Evolutionary conservation across 164 flowering plant genomes (phyloP).

Genomic region (grape (Vitis vinifera)): ASM3070453v1 NC_081817.1:28175501-28176000

Average conservation of each 20-base stretch:
- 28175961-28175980: constrained; percentile 60
- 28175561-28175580: too few relatives aligned
- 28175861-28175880: constrained; percentile 57
- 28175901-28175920: constrained; percentile 43
- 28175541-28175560: too few relatives aligned
- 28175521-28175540: too few relatives aligned
- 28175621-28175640: background rate
- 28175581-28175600: too few relatives aligned
- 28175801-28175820: background rate
- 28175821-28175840: background rate
- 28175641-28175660: too few relatives aligned
- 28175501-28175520: too few relatives aligned
- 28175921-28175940: constrained; percentile 43
- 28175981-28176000: constrained; percentile 71
- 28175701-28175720: background rate
- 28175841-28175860: background rate
- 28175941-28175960: constrained; percentile 54
- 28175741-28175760: background rate
- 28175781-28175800: too few relatives aligned
- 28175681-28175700: background rate
- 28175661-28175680: background rate
- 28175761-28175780: background rate
- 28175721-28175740: background rate
- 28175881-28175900: constrained; percentile 58
- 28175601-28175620: background rate